Evolutionary conservation across 1,139 yeast genomes (phyloP).

Genomic region (Suhomyces terraborum): DNA sequence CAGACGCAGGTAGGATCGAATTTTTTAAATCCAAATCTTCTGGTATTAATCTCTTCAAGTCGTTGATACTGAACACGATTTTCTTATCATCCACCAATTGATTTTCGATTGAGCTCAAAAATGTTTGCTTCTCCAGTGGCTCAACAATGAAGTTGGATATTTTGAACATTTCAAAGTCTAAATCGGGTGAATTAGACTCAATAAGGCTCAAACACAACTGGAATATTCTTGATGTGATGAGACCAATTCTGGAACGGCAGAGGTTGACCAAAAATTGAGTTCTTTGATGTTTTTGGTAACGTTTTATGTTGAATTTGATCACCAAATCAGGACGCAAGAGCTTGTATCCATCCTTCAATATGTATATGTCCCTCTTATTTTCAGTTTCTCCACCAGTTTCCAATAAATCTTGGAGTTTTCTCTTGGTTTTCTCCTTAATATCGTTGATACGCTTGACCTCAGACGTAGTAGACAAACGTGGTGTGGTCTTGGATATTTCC

Average conservation of each 20-base stretch:
- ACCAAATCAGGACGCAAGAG: constrained; percentile 53
- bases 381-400: constrained; percentile 27
- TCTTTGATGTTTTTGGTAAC: constrained; percentile 70
- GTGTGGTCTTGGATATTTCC: constrained; percentile 51
- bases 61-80: constrained; percentile 54
- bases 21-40: constrained; percentile 48
- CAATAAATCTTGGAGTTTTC: constrained; percentile 40
- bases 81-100: constrained; percentile 41
- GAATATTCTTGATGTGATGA: constrained; percentile 66
- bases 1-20: constrained; percentile 38
- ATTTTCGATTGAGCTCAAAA: constrained; percentile 34
- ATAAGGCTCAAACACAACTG: constrained; percentile 55
- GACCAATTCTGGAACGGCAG: constrained; percentile 71
- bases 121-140: constrained; percentile 40
- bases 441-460: constrained; percentile 67
- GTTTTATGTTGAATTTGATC: constrained; percentile 62
- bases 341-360: constrained; percentile 35
- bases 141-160: constrained; percentile 43
- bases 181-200: constrained; percentile 57
- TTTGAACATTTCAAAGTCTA: constrained; percentile 31
- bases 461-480: constrained; percentile 51
- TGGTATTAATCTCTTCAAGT: constrained; percentile 51
- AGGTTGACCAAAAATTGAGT: constrained; percentile 62
- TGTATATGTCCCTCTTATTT: constrained; percentile 28
- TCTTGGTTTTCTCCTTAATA: constrained; percentile 62